Evolutionary conservation across 108 stramenopile genomes (phyloP), one percentile per base, ranked within the genome.

Genomic region (Fragilaria radians): DNA sequence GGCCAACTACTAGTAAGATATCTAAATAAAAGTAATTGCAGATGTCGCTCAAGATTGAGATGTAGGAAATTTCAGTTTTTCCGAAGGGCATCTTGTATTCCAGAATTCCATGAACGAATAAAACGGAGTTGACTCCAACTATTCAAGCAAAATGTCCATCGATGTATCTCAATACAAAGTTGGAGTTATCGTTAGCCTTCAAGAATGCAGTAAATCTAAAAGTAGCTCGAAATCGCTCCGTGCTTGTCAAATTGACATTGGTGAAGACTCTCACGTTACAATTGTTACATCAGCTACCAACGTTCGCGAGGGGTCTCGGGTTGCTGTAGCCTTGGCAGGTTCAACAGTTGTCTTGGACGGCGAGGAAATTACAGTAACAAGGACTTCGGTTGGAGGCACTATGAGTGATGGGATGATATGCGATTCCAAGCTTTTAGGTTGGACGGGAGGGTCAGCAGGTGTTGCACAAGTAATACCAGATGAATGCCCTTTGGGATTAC

Each of bases 331-430:
- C 1, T 28, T 28, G 19, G 27, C 28, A 31, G 48, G 48, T 5
- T 23, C 49, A 5, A 52, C 61, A 1, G 22, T 93, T 0, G 30
- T 76, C 5, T 71, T 65, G 29, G 84, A 87, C 31, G 71, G 71
- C 5, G 85, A 89, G 48, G 87, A 76, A 36, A 61, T 83, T 21
- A 53, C 46, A 31, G 65, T 94, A 1, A 79, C 59, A 53, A 91
- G 79, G 70, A 77, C 91, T 14, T 54, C 82, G 17, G 86, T 96
- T 24, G 93, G 93, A 18, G 95, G 95, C 19, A 61, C 70, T 2
- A 48, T 72, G 26, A 76, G 73, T 25, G 85, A 90, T 46, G 95
- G 95, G 2, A 94, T 96, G 85, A 64, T 96, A n/a, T 96, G 95
- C 60, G 93, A 94, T 68, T 70, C 76, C 1, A 61, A 51, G 32